Percentiles rank a stretch among this genome's conserved stretches.
Evolutionary conservation across 2,329 filamentous ascomycete genomes (phyloP).

Genomic region (Teratosphaeriaceae sp.): DNA sequence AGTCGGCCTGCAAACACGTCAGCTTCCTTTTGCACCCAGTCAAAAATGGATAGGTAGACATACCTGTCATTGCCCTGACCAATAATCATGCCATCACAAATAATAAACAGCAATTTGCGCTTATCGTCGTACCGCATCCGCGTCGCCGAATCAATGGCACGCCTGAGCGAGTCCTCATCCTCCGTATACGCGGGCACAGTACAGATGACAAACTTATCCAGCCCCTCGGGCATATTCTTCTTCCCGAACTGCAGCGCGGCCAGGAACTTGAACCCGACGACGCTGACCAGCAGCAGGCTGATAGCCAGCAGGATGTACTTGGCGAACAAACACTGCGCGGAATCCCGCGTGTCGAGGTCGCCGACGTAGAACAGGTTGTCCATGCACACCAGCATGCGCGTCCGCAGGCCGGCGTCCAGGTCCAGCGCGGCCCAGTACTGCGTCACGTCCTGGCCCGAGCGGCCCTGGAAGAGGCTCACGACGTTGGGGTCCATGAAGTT

Average conservation of each 20-base stretch:
- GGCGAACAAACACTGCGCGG: slow-evolving; percentile 75
- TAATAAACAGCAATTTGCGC: slow-evolving; percentile 77
- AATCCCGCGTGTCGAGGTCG: slow-evolving; percentile 85
- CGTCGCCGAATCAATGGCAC: slow-evolving; percentile 92
- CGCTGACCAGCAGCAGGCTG: slow-evolving; percentile 67
- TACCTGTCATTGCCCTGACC: slow-evolving; percentile 81
- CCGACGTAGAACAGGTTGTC: slow-evolving; percentile 95
- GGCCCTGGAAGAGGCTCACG: slow-evolving; percentile 67
- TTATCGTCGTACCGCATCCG: slow-evolving; percentile 98
- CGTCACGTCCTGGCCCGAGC: slow-evolving; percentile 71
- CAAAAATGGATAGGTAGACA: too few species aligned
- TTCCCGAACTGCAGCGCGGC: slow-evolving; percentile 89
- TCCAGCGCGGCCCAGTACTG: slow-evolving; percentile 71
- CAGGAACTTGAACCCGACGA: slow-evolving; percentile 94
- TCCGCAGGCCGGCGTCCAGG: slow-evolving; percentile 51
- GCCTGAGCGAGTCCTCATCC: slow-evolving; percentile 93
- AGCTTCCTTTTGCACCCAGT: too few species aligned
- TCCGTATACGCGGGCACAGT: slow-evolving; percentile 98
- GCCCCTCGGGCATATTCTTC: slow-evolving; percentile 88
- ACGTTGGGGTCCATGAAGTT: slow-evolving; percentile 79
- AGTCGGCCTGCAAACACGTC: slow-evolving; percentile 56
- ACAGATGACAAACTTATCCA: slow-evolving; percentile 97
- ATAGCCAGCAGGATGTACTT: slow-evolving; percentile 84
- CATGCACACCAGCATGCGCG: slow-evolving; percentile 72
- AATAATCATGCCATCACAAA: slow-evolving; percentile 99